These are phyloP conservation scores for Dendrocalamus sinicus DNA, from an alignment of 176 grass and related monocot species.

Conservation along the genomic window DNA sequence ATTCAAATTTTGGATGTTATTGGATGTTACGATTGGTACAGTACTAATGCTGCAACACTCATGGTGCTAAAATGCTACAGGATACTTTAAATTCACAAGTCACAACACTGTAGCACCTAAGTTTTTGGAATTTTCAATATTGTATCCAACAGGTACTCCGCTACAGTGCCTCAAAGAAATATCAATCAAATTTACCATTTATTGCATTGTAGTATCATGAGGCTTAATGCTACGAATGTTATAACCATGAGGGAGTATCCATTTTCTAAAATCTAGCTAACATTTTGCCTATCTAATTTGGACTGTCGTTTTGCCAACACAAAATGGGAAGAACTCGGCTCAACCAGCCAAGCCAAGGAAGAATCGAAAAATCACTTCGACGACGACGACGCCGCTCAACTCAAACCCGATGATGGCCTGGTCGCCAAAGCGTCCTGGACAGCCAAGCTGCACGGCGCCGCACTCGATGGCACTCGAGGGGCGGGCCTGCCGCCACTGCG, in stretches of 20 bases:
- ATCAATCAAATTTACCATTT: not conserved
- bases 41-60: too few species aligned
- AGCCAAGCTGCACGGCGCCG: not conserved
- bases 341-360: not conserved
- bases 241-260: not conserved
- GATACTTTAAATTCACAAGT: too few species aligned
- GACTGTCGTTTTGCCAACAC: not conserved
- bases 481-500: not conserved
- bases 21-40: too few species aligned
- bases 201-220: too few species aligned
- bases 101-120: too few species aligned
- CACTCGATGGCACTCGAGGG: not conserved
- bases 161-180: not conserved
- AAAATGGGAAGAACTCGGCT: too few species aligned
- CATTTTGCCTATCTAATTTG: not conserved
- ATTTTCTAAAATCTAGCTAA: too few species aligned
- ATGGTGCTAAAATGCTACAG: too few species aligned
- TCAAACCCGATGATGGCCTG: not conserved
- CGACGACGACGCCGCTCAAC: not conserved
- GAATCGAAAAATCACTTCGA: not conserved
- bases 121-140: too few species aligned
- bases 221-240: not conserved
- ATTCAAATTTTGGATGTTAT: too few species aligned
- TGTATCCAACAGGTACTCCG: too few species aligned
- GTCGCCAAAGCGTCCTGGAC: too few species aligned